Evolutionary conservation across 192 early-diverging fungal genomes (phyloP).

Genomic region (Coemansia sp.): DNA sequence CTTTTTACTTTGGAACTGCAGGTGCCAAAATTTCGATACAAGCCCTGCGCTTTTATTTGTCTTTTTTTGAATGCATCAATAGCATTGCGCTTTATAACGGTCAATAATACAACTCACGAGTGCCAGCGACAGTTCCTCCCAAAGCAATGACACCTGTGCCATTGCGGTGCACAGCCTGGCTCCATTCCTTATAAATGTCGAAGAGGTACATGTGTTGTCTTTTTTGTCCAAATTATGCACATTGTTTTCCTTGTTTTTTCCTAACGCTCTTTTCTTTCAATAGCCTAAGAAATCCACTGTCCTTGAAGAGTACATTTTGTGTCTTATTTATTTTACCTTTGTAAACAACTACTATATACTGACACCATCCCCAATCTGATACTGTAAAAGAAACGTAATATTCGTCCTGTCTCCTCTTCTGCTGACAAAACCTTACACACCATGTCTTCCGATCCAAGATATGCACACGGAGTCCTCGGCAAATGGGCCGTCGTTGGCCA

Average conservation of each 20-base stretch:
- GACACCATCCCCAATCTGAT: not conserved
- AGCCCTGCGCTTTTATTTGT: not conserved
- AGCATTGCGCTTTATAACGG: not conserved
- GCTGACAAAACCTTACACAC: not conserved
- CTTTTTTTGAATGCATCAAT: not conserved
- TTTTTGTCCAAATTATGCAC: not conserved
- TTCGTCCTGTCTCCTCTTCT: not conserved
- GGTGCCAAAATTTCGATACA: not conserved
- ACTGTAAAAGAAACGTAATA: not conserved
- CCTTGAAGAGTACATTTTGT: not conserved
- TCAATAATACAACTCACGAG: not conserved
- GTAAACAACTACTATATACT: not conserved
- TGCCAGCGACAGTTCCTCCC: not conserved
- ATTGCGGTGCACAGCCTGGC: not conserved
- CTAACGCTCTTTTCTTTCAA: not conserved
- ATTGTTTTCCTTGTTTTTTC: not conserved
- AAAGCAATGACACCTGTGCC: not conserved
- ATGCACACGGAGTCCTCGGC: conserved; percentile 37
- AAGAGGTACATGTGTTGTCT: not conserved
- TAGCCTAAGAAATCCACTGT: not conserved
- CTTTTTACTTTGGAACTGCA: conserved; percentile 1
- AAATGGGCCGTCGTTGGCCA: conserved; percentile 46
- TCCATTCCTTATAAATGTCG: not conserved
- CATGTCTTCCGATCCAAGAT: conserved; percentile 9
- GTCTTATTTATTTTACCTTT: not conserved